Evolutionary conservation across 1,139 yeast species (phyloP), one percentile per base, ranked within the genome.

Genomic region (Saccharomycopsis phalli): DNA sequence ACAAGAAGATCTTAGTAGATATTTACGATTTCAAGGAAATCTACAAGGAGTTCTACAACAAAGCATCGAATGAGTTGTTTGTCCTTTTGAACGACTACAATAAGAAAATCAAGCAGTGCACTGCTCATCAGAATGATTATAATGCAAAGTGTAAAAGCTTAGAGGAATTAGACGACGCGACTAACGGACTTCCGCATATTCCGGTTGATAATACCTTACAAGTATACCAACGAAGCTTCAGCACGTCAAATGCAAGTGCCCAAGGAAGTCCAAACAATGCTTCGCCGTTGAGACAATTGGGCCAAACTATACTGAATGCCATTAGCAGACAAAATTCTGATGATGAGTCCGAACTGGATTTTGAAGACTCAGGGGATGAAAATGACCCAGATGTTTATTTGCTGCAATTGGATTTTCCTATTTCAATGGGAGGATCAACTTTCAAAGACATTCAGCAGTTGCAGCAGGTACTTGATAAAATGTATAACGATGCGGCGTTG

Each of bases 301-400:
- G 41, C 4, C 39, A 28, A 18, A 36, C 39, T 7, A 32, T 44
- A 7, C 33, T 43, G 5, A 38, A 39, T 34, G 47, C 39, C 34
- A 52, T 54, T 46, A 51, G 55, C 42, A 26, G 44, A 17, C 47
- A 45, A 25, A 53, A 50, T 20, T 45, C 45, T 22, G 52, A 47
- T 31, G 52, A 48, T 22, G 60, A 52, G 28, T 54, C 52, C 22
- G 61, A 55, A 34, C 55, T 57, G 2, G 61, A 57, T 16, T 44
- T 51, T 50, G 26, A 55, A 50, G 11, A 19, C 46, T 57, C 46
- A 50, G 56, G 55, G 31, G 58, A 51, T 43, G 37, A 47, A 3
- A 45, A 48, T 11, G 54, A 52, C 13, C 47, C 50, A n/a, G 34
- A 38, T 7, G 22, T 29, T 1, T 26, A 31, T n/a, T 28, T 37